These are phyloP conservation scores for Boletus vermiculosoides DNA, from an alignment of 768 basidiomycete species.

Conservation along the genomic window DNA sequence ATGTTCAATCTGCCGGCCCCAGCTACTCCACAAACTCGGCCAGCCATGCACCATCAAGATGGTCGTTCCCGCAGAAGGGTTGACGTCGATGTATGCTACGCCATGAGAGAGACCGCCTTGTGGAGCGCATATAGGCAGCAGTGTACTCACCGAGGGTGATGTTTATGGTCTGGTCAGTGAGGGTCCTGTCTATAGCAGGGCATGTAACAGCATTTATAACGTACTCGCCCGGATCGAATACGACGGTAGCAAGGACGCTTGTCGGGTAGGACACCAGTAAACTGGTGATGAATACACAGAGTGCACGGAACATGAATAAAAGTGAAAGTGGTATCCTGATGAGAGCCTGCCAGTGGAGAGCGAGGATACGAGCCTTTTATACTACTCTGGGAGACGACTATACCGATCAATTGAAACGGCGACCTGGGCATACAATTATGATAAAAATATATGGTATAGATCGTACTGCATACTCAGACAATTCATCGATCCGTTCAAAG, in stretches of 20 bases:
- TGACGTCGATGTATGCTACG: constrained; percentile 64
- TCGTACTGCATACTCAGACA: too few relatives aligned
- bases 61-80: constrained; percentile 48
- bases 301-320: constrained; percentile 2
- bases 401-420: not conserved
- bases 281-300: not conserved
- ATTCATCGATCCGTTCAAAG: too few relatives aligned
- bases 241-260: not conserved
- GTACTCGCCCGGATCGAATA: constrained; percentile 42
- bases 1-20: constrained; percentile 68
- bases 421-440: not conserved
- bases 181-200: constrained; percentile 40
- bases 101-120: not conserved
- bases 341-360: not conserved
- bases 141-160: constrained; percentile 48
- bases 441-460: too few relatives aligned
- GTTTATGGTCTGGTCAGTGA: constrained; percentile 32
- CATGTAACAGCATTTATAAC: constrained; percentile 38
- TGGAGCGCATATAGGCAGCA: constrained; percentile 5
- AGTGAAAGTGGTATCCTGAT: not conserved
- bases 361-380: not conserved
- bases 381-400: not conserved
- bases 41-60: constrained; percentile 76
- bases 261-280: not conserved
- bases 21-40: constrained; percentile 75